These are phyloP conservation scores for Tricholoma matsutake DNA, from an alignment of 768 basidiomycete species.

Conservation along the genomic window DNA sequence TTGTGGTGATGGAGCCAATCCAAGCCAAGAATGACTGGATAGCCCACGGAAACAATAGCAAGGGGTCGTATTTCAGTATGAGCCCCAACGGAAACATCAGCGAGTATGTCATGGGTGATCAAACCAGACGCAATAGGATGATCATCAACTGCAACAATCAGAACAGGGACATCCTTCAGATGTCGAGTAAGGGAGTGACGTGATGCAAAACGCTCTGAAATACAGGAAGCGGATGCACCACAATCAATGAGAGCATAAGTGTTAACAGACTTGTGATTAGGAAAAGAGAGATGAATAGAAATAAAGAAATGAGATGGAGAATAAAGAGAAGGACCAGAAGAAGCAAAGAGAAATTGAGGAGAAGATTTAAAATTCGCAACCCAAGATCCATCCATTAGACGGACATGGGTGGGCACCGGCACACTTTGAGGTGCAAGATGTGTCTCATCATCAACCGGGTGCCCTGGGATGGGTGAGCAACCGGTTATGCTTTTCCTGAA, in stretches of 20 bases:
- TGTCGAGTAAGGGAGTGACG: constrained; percentile 31
- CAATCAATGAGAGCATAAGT: constrained; percentile 37
- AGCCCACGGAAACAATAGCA: constrained; percentile 28
- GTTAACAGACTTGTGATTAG: constrained; percentile 25
- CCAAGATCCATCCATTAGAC: constrained; percentile 16
- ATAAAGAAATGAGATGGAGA: constrained; percentile 27
- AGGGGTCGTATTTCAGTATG: constrained; percentile 30
- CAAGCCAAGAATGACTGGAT: constrained; percentile 35
- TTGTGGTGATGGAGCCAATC: constrained; percentile 36
- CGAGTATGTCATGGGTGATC: no score
- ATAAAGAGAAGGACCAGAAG: constrained; percentile 6
- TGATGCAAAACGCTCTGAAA: constrained; percentile 32
- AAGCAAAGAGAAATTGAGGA: constrained; percentile 21
- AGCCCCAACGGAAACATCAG: constrained; percentile 31
- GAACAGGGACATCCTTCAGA: constrained; percentile 28
- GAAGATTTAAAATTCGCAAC: constrained; percentile 12
- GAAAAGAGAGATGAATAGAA: constrained; percentile 26
- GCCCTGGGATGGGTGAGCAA: constrained; percentile 5
- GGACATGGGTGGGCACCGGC: constrained; percentile 15
- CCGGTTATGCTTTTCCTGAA: background rate
- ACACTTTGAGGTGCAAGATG: constrained; percentile 12
- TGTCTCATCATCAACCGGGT: constrained; percentile 24
- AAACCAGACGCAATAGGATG: no score
- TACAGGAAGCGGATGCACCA: constrained; percentile 33
- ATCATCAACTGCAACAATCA: constrained; percentile 36